phyloP scores from a whole-genome alignment of 805 yeast species.

The Cephaloascus albidus region DNA sequence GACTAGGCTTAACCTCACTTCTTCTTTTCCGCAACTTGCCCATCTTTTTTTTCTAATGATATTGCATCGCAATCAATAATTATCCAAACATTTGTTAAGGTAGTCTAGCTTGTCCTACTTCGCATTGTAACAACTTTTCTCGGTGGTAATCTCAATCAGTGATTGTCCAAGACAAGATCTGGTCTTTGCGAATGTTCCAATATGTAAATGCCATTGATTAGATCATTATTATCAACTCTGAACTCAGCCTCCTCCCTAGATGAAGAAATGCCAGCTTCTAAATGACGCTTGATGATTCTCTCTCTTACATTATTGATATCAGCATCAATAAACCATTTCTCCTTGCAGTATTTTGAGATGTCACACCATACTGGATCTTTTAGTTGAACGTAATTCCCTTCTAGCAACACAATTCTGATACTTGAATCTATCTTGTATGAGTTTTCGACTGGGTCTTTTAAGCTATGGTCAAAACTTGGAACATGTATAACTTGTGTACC shows the following conservation, averaged over 20 bases:
- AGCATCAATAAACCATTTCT: slow-evolving; percentile 44
- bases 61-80: no score
- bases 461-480: slow-evolving; percentile 71
- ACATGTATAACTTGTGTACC: slow-evolving; percentile 26
- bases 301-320: slow-evolving; percentile 34
- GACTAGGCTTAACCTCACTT: no score
- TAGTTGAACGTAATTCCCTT: slow-evolving; percentile 67
- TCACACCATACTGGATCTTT: slow-evolving; percentile 50
- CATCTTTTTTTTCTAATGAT: no score
- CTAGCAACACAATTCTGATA: slow-evolving; percentile 53
- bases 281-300: slow-evolving; percentile 62
- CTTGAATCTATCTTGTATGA: slow-evolving; percentile 36
- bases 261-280: slow-evolving; percentile 42
- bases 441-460: slow-evolving; percentile 61
- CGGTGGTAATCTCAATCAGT: no score
- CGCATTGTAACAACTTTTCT: no score
- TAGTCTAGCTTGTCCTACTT: no score
- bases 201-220: slow-evolving; percentile 47
- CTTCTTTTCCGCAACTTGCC: no score
- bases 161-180: slow-evolving; percentile 4
- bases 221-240: slow-evolving; percentile 48
- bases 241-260: slow-evolving; percentile 39
- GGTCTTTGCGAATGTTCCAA: slow-evolving; percentile 7
- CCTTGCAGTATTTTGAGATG: slow-evolving; percentile 27
- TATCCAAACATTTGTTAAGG: no score